Evolutionary conservation across 192 early-diverging fungal genomes (phyloP).

Genomic region (Obelidium mucronatum): DNA sequence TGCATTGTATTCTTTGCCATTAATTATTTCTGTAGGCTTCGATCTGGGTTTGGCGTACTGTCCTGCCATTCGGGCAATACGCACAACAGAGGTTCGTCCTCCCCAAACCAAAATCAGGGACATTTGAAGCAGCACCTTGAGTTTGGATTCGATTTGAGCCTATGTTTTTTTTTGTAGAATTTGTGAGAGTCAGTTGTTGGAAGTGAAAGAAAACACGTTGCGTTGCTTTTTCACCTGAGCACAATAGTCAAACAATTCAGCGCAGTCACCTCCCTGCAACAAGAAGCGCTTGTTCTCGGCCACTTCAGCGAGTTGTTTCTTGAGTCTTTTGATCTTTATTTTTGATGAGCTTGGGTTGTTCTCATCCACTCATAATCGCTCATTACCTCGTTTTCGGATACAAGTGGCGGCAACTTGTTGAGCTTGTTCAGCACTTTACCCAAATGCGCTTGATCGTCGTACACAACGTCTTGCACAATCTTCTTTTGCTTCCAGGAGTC

Average conservation of each 20-base stretch:
- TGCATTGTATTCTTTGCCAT: constrained; percentile 83
- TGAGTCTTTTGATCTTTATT: constrained; percentile 77
- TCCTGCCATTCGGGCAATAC: constrained; percentile 98
- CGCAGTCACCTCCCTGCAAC: constrained; percentile 98
- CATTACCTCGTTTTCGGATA: constrained; percentile 81
- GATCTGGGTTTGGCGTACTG: constrained; percentile 99
- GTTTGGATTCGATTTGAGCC: constrained; percentile 90
- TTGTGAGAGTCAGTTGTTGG: neutral
- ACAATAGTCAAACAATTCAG: constrained; percentile 98
- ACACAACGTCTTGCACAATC: constrained; percentile 83
- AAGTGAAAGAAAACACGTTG: neutral
- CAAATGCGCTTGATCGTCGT: constrained; percentile 77
- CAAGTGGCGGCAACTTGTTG: constrained; percentile 84
- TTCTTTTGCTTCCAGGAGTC: constrained; percentile 54
- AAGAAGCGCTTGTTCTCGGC: constrained; percentile 92
- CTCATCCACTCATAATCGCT: neutral
- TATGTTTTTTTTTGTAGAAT: constrained; percentile 33
- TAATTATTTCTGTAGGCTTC: constrained; percentile 84
- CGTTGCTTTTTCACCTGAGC: constrained; percentile 62
- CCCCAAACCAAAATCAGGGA: constrained; percentile 95
- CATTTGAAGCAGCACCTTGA: constrained; percentile 98
- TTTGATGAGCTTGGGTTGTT: neutral
- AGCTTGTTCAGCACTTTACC: constrained; percentile 78
- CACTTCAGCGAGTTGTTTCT: constrained; percentile 84
- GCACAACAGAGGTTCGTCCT: constrained; percentile 87